These are phyloP conservation scores for Discostella stelligeroides DNA, from an alignment of 108 stramenopile species.

Conservation along the genomic window DNA sequence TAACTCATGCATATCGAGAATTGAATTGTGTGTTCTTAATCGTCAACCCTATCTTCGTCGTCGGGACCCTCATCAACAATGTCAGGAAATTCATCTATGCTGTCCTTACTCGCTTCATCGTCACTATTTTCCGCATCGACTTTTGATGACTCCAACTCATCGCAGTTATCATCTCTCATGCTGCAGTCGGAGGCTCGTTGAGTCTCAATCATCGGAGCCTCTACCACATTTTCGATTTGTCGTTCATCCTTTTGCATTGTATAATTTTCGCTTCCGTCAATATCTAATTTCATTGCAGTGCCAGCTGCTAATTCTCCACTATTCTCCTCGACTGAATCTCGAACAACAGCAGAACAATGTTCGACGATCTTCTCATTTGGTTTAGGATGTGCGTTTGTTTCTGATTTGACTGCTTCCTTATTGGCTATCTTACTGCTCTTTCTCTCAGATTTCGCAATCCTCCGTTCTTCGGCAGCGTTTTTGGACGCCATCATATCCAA, in stretches of 20 bases:
- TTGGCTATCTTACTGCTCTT: conserved; percentile 11
- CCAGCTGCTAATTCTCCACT: too few relatives aligned
- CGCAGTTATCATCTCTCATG: not conserved
- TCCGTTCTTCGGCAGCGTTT: not conserved
- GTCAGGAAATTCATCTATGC: conserved; percentile 49
- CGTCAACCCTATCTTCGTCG: conserved; percentile 51
- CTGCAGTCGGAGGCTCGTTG: not conserved
- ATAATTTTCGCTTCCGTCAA: not conserved
- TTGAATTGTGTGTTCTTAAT: too few relatives aligned
- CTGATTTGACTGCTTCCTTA: not conserved
- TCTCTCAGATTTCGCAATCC: conserved; percentile 3
- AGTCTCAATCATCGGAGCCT: not conserved
- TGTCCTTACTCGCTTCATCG: conserved; percentile 27
- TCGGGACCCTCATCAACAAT: conserved; percentile 50
- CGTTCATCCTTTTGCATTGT: not conserved
- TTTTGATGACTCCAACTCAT: not conserved
- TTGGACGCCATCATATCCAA: not conserved
- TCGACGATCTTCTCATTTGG: too few relatives aligned
- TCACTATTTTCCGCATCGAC: conserved; percentile 5
- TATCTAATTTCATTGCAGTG: too few relatives aligned
- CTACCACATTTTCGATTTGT: not conserved
- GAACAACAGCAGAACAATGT: too few relatives aligned
- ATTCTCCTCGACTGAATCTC: too few relatives aligned
- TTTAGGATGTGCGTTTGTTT: not conserved
- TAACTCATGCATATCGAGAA: too few relatives aligned